phyloP scores from a whole-genome alignment of 2,329 filamentous ascomycete genomes.

The Fusarium sp. region DNA sequence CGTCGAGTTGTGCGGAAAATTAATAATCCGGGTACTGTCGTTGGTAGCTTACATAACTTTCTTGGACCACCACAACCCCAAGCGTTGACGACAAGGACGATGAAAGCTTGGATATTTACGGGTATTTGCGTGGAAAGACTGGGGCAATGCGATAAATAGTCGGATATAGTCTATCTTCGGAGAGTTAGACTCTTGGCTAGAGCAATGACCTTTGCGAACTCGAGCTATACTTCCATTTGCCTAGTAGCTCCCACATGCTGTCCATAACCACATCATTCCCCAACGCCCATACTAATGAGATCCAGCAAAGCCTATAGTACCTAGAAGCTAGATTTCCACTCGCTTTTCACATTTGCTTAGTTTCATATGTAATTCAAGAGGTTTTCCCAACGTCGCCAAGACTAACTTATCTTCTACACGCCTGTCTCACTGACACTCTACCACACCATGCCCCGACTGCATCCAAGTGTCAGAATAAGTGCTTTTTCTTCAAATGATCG shows the following conservation, averaged over 20 bases:
- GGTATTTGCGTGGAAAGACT: background rate
- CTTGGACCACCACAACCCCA: background rate
- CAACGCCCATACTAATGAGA: background rate
- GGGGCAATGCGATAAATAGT: background rate
- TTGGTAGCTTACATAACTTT: slow-evolving; percentile 37
- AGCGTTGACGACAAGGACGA: background rate
- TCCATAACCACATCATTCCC: background rate
- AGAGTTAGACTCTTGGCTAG: background rate
- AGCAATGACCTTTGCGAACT: background rate
- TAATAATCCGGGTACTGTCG: slow-evolving; percentile 28
- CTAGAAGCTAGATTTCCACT: background rate
- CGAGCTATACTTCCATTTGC: background rate
- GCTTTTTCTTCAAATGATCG: background rate
- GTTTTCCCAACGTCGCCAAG: background rate
- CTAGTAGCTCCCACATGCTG: background rate
- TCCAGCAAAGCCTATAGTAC: background rate
- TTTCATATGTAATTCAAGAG: background rate
- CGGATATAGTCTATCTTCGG: background rate
- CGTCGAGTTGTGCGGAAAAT: slow-evolving; percentile 31
- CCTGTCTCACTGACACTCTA: background rate
- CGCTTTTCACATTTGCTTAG: background rate
- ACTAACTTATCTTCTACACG: background rate
- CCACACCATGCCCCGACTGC: background rate
- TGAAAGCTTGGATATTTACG: background rate
- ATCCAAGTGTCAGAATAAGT: background rate